Conservation (phyloP, 2,329 filamentous ascomycete species). For the Talaromyces marneffei region DNA sequence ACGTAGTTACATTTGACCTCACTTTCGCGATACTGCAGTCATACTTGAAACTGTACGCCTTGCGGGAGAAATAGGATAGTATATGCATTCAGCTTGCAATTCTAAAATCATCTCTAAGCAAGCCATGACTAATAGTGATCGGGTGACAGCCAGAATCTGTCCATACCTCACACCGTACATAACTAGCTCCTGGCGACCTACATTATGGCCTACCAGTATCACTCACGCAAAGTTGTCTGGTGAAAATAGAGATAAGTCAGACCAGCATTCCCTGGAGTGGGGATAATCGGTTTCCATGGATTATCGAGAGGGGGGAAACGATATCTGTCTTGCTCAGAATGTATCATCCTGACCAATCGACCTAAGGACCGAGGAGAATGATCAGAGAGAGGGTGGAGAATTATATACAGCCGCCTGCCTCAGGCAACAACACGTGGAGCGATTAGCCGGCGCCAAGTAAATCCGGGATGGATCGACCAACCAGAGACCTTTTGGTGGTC, state of each 20-base stretch:
- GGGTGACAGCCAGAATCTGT: background rate
- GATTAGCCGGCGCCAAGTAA: slow-evolving; percentile 23
- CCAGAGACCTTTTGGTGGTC: slow-evolving; percentile 28
- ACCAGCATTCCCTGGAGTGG: background rate
- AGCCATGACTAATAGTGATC: background rate
- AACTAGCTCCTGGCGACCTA: no score
- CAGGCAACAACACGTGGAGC: slow-evolving; percentile 12
- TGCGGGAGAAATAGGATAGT: background rate
- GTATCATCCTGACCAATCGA: background rate
- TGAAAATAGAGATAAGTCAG: background rate
- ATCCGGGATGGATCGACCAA: slow-evolving; percentile 21
- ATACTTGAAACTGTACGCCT: background rate
- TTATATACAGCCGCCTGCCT: background rate
- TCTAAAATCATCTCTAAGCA: background rate
- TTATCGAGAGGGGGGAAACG: background rate
- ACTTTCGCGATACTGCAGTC: background rate
- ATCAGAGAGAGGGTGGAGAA: no score
- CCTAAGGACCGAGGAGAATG: background rate
- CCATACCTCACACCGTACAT: background rate
- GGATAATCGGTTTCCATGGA: background rate
- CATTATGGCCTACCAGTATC: background rate
- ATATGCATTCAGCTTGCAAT: background rate
- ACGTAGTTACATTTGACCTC: background rate
- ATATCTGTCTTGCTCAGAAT: background rate
- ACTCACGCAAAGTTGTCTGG: background rate